A percentile compares a stretch with the other conserved stretches of the same genome.
Conservation (phyloP, 352 stramenopile genomes). For the Phytophthora sojae region DNA sequence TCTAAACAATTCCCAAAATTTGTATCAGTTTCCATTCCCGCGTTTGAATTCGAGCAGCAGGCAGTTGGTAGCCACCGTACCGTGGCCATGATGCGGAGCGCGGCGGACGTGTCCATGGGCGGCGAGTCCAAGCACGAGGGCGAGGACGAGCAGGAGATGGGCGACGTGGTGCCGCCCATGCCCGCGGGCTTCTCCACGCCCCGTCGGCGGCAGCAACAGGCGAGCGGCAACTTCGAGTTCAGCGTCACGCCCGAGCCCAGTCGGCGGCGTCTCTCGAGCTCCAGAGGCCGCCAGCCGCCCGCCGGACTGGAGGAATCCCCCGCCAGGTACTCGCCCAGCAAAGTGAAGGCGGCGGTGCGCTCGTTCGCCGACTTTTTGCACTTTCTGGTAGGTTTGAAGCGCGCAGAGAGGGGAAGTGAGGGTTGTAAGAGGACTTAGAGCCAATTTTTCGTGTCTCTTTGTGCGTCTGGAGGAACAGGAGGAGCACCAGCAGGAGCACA, state of each 20-base stretch:
- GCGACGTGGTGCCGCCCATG: slow-evolving; percentile 15
- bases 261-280: slow-evolving; percentile 39
- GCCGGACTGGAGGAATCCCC: slow-evolving; percentile 58
- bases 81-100: slow-evolving; percentile 23
- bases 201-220: slow-evolving; percentile 38
- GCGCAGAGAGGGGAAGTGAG: background rate
- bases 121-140: slow-evolving; percentile 34
- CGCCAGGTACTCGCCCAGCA: slow-evolving; percentile 72
- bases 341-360: slow-evolving; percentile 81
- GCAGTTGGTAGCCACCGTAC: background rate
- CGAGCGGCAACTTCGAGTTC: slow-evolving; percentile 55
- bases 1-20: slow-evolving; percentile 10
- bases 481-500: slow-evolving; percentile 74
- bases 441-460: slow-evolving; percentile 35
- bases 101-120: slow-evolving; percentile 44
- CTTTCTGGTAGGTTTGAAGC: slow-evolving; percentile 69
- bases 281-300: slow-evolving; percentile 24
- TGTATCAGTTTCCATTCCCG: slow-evolving; percentile 14
- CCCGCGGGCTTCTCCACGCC: slow-evolving; percentile 33
- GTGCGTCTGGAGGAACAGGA: slow-evolving; percentile 75
- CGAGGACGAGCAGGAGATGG: slow-evolving; percentile 23
- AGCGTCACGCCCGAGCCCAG: slow-evolving; percentile 62
- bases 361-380: slow-evolving; percentile 85
- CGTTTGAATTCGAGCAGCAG: slow-evolving; percentile 28
- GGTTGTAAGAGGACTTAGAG: slow-evolving; percentile 44